Percentiles rank a stretch among this genome's conserved stretches.
These are phyloP conservation scores for Toxoplasma gondii DNA, from an alignment of 169 alveolate species.

Conservation along the genomic window DNA sequence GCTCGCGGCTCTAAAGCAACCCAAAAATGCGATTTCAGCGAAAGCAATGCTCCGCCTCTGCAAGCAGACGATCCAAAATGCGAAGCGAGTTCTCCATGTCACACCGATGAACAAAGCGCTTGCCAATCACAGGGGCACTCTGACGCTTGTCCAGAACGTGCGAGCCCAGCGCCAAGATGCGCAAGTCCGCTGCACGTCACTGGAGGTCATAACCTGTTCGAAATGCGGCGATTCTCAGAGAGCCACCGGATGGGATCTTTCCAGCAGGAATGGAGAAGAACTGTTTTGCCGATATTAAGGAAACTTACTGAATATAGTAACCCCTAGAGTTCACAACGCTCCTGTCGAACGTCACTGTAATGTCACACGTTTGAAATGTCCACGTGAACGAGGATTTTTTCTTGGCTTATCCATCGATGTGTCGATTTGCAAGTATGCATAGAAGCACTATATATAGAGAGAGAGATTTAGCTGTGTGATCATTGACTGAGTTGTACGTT, in stretches of 20 bases:
- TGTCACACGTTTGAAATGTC: too few relatives aligned
- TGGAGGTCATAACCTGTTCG: neutral
- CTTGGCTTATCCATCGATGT: too few relatives aligned
- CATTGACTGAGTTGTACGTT: too few relatives aligned
- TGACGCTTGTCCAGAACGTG: neutral
- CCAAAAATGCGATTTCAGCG: neutral
- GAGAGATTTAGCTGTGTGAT: too few relatives aligned
- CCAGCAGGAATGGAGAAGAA: neutral
- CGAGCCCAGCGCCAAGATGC: neutral
- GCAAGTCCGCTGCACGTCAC: neutral
- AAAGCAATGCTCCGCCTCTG: too few relatives aligned
- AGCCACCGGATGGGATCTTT: neutral
- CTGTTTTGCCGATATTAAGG: neutral
- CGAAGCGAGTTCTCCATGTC: neutral
- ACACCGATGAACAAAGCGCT: too few relatives aligned
- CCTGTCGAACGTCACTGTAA: too few relatives aligned
- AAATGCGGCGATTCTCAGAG: neutral
- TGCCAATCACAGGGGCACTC: neutral
- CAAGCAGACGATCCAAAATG: neutral
- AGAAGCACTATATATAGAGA: too few relatives aligned
- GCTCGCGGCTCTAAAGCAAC: neutral
- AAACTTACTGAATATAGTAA: neutral
- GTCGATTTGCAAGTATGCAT: too few relatives aligned
- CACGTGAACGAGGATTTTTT: too few relatives aligned
- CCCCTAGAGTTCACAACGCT: too few relatives aligned